Conservation (phyloP, 495 filamentous ascomycete genomes). For the Hypoxylon subgilvum region DNA sequence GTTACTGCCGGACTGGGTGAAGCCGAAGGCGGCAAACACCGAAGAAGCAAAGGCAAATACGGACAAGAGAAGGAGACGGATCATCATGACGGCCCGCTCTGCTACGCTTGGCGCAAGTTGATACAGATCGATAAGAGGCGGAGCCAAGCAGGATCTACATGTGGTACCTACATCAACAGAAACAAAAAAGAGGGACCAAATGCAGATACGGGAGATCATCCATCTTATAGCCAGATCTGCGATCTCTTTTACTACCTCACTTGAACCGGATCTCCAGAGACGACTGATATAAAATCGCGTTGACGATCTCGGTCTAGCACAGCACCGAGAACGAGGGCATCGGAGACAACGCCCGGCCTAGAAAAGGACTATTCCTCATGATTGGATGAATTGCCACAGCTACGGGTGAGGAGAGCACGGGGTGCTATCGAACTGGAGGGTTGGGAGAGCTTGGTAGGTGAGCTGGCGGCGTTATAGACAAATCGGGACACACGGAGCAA, state of each 20-base stretch:
- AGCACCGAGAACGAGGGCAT: constrained; percentile 17
- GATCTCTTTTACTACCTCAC: background rate
- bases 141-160: constrained; percentile 1
- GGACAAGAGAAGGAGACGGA: constrained; percentile 32
- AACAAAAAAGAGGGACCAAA: background rate
- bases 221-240: constrained; percentile 17
- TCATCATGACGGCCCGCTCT: constrained; percentile 4
- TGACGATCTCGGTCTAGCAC: constrained; percentile 21
- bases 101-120: background rate
- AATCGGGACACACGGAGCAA: constrained; percentile 29
- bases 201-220: constrained; percentile 18
- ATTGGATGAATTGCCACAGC: constrained; percentile 24
- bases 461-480: constrained; percentile 23
- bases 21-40: constrained; percentile 49
- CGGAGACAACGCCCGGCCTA: background rate
- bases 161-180: background rate
- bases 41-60: constrained; percentile 45
- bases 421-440: constrained; percentile 16
- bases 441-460: constrained; percentile 15
- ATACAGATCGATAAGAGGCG: background rate
- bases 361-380: background rate
- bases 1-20: constrained; percentile 48
- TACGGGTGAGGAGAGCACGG: constrained; percentile 9
- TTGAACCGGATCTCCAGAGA: background rate
- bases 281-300: background rate